phyloP scores from a whole-genome alignment of 2,329 filamentous ascomycete species.

The Cordyceps javanica region DNA sequence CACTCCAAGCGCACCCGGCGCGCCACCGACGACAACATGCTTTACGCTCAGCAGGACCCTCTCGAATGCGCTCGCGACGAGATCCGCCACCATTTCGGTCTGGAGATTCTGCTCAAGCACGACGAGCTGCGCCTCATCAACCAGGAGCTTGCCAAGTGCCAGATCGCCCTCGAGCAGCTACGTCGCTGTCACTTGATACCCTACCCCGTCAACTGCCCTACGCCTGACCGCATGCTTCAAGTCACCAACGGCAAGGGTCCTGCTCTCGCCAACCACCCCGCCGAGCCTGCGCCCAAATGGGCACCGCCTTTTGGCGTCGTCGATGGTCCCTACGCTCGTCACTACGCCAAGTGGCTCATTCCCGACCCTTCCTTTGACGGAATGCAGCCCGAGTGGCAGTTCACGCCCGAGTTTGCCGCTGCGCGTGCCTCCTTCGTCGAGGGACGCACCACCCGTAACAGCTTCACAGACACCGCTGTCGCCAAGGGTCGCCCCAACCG shows the following conservation, averaged over 20 bases:
- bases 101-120: constrained; percentile 91
- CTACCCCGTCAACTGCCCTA: constrained; percentile 67
- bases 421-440: constrained; percentile 48
- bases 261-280: constrained; percentile 55
- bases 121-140: constrained; percentile 90
- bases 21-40: constrained; percentile 3
- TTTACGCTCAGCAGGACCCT: constrained; percentile 8
- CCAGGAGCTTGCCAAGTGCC: constrained; percentile 93
- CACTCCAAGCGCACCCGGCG: constrained; percentile 37
- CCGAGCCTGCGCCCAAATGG: constrained; percentile 64
- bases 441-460: constrained; percentile 74
- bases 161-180: constrained; percentile 86
- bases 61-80: constrained; percentile 58
- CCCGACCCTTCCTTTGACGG: constrained; percentile 84
- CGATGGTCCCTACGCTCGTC: constrained; percentile 87
- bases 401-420: constrained; percentile 34
- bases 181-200: constrained; percentile 88
- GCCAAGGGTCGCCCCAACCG: constrained; percentile 45
- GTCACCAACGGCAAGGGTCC: constrained; percentile 70
- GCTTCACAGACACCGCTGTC: constrained; percentile 40
- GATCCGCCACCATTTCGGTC: constrained; percentile 80
- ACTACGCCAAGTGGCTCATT: constrained; percentile 94
- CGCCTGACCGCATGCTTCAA: constrained; percentile 60
- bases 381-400: constrained; percentile 41
- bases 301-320: constrained; percentile 85